Conservation (phyloP, 495 filamentous ascomycete species). For the Tuber melanosporum region DNA sequence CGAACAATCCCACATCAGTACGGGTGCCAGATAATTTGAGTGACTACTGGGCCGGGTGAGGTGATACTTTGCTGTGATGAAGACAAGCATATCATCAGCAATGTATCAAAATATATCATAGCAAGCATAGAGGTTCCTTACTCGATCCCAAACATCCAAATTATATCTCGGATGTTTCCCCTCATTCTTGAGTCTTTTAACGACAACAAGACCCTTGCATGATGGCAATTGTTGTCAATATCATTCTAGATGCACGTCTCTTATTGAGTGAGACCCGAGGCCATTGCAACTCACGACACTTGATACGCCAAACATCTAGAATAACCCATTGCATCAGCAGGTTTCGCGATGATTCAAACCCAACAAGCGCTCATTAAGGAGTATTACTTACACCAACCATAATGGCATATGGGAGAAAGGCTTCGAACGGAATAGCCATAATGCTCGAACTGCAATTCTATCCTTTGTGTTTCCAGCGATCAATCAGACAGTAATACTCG, state of each 20-base stretch:
- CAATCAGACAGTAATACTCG: neutral
- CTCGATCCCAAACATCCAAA: constrained; percentile 86
- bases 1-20: constrained; percentile 40
- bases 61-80: constrained; percentile 63
- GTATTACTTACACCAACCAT: constrained; percentile 64
- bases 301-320: constrained; percentile 81
- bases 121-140: constrained; percentile 47
- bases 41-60: neutral
- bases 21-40: constrained; percentile 19
- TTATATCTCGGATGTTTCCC: constrained; percentile 79
- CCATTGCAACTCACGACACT: constrained; percentile 49
- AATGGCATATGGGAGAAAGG: constrained; percentile 88
- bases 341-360: constrained; percentile 19
- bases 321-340: constrained; percentile 40
- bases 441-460: constrained; percentile 38
- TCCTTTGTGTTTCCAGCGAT: neutral
- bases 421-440: constrained; percentile 96
- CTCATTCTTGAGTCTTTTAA: constrained; percentile 73
- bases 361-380: constrained; percentile 24
- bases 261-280: neutral
- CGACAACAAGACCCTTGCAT: constrained; percentile 18
- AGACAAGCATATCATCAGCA: constrained; percentile 36
- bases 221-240: neutral
- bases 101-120: constrained; percentile 37
- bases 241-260: neutral